A percentile compares a stretch with the other conserved stretches of the same genome.
Conservation (phyloP, 495 filamentous ascomycete genomes). For the Aspergillus incahuasiensis region DNA sequence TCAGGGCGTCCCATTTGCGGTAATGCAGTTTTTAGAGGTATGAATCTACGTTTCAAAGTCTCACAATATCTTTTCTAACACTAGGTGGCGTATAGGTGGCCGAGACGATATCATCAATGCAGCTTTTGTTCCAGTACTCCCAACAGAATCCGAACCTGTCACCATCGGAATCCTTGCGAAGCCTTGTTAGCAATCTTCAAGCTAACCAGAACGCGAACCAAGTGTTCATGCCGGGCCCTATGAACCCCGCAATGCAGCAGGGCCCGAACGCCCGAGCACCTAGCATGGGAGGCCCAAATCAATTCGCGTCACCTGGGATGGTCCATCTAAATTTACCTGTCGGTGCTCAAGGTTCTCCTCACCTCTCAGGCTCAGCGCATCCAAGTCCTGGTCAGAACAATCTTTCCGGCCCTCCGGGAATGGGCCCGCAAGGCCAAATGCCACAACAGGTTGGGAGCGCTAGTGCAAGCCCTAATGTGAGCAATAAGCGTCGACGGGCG, state of each 20-base stretch:
- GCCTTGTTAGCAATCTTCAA: conserved; percentile 48
- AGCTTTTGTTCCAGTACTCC: conserved; percentile 58
- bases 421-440: conserved; percentile 69
- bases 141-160: conserved; percentile 53
- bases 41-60: conserved; percentile 9
- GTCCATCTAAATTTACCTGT: conserved; percentile 45
- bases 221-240: conserved; percentile 25
- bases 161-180: conserved; percentile 57
- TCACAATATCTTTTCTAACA: not conserved
- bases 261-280: conserved; percentile 29
- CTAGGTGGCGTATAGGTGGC: conserved; percentile 50
- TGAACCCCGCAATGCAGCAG: conserved; percentile 40
- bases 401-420: conserved; percentile 45
- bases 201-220: conserved; percentile 27
- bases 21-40: conserved; percentile 70
- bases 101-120: conserved; percentile 73
- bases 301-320: conserved; percentile 51
- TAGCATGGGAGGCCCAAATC: conserved; percentile 32
- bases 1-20: conserved; percentile 51
- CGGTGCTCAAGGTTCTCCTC: conserved; percentile 38
- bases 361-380: conserved; percentile 42
- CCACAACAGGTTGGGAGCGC: conserved; percentile 62
- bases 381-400: conserved; percentile 44
- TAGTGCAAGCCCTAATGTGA: conserved; percentile 79
- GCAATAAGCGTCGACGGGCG: conserved; percentile 69